Conservation (phyloP, 495 filamentous ascomycete species). For the Penicillium cosmopolitanum region DNA sequence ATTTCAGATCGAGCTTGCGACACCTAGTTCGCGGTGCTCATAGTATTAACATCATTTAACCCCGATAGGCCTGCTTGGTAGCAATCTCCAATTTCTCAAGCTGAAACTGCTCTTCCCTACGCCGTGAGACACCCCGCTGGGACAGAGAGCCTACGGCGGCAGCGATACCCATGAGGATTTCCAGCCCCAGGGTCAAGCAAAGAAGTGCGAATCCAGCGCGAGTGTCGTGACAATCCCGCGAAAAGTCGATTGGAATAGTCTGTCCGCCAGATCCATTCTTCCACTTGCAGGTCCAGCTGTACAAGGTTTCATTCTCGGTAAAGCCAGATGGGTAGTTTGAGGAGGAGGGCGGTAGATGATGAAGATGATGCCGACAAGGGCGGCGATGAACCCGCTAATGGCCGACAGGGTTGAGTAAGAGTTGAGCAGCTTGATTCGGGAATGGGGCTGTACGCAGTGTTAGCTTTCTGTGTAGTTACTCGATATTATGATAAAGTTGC, state of each 20-base stretch:
- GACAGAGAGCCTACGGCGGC: conserved; percentile 45
- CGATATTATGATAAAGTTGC: background rate
- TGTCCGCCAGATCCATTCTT: conserved; percentile 13
- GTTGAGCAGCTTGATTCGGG: conserved; percentile 44
- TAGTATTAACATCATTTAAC: conserved; percentile 5
- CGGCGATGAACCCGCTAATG: conserved; percentile 41
- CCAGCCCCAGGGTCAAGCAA: conserved; percentile 46
- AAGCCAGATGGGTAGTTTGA: conserved; percentile 43
- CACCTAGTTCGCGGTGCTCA: no score
- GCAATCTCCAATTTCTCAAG: conserved; percentile 39
- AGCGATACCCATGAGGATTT: conserved; percentile 45
- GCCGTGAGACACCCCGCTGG: conserved; percentile 41
- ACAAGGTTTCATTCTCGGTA: conserved; percentile 46
- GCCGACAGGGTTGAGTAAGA: conserved; percentile 39
- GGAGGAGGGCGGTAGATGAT: conserved; percentile 46
- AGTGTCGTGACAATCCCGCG: conserved; percentile 46
- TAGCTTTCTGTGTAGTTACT: background rate
- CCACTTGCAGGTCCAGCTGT: conserved; percentile 60
- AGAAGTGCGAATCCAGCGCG: conserved; percentile 46
- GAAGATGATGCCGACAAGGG: conserved; percentile 47
- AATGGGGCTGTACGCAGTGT: conserved; percentile 33
- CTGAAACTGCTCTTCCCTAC: conserved; percentile 31
- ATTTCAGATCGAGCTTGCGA: no score
- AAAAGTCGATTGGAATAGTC: conserved; percentile 41
- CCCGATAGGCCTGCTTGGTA: conserved; percentile 28